Evolutionary conservation across 2,329 filamentous ascomycete genomes (phyloP).

Genomic region (Mycosphaerella sp.): DNA sequence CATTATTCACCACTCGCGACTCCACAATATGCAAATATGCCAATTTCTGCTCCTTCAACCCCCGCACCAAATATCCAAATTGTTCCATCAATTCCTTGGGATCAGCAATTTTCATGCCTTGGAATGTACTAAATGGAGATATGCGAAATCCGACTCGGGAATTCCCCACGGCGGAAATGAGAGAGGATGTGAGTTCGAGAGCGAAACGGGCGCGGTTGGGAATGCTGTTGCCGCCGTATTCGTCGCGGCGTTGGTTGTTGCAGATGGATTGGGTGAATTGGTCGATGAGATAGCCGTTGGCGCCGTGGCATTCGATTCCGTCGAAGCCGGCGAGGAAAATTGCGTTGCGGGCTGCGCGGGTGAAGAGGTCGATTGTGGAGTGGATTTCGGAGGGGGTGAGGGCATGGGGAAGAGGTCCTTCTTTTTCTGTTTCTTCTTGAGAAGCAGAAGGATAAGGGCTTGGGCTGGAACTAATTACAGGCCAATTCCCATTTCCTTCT

Average conservation of each 20-base stretch:
- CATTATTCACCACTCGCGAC: slow-evolving; percentile 43
- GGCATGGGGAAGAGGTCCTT: slow-evolving; percentile 3
- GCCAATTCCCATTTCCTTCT: not conserved
- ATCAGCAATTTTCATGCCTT: slow-evolving; percentile 53
- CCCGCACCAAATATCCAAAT: slow-evolving; percentile 50
- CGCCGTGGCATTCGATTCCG: slow-evolving; percentile 49
- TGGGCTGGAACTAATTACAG: not conserved
- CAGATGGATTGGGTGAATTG: slow-evolving; percentile 55
- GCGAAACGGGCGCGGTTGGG: slow-evolving; percentile 46
- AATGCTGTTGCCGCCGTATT: slow-evolving; percentile 40
- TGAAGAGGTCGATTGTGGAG: slow-evolving; percentile 33
- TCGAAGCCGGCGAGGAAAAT: slow-evolving; percentile 49
- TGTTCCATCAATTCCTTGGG: slow-evolving; percentile 50
- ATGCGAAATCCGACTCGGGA: slow-evolving; percentile 49
- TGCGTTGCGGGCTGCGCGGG: slow-evolving; percentile 38
- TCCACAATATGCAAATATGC: slow-evolving; percentile 57
- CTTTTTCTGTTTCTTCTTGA: no score
- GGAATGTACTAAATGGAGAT: slow-evolving; percentile 53
- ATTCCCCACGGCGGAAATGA: slow-evolving; percentile 43
- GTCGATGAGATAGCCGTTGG: slow-evolving; percentile 51
- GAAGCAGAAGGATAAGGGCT: not conserved
- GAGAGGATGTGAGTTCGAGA: slow-evolving; percentile 47
- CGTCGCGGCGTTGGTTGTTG: slow-evolving; percentile 51
- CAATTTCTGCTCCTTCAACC: slow-evolving; percentile 46
- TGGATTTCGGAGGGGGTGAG: slow-evolving; percentile 38